These are phyloP conservation scores for Effrenium voratum DNA, from an alignment of 73 alveolate species.

Conservation along the genomic window DNA sequence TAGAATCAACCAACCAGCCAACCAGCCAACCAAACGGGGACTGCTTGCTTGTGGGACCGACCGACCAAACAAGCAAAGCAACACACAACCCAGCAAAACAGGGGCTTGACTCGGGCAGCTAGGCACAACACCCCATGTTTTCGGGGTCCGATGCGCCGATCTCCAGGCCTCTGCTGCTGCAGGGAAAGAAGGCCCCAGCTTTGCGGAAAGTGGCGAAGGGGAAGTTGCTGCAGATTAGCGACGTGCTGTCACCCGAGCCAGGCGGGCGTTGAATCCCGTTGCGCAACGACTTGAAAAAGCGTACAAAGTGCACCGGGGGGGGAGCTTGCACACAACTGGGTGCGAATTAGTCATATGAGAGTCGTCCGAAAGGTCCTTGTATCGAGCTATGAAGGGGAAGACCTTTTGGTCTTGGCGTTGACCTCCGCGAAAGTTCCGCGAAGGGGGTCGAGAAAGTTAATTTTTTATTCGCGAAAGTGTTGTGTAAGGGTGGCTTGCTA, in stretches of 20 bases:
- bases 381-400: too few species aligned
- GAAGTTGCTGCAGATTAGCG: neutral
- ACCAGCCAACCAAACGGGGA: neutral
- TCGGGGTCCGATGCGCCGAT: neutral
- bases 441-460: too few species aligned
- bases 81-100: neutral
- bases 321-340: too few species aligned
- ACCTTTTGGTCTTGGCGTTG: too few species aligned
- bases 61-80: neutral
- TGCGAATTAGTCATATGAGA: too few species aligned
- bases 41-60: neutral
- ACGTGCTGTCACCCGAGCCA: conserved; percentile 1
- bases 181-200: neutral
- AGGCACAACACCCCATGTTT: neutral
- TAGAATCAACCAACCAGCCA: too few species aligned
- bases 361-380: too few species aligned
- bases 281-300: too few species aligned
- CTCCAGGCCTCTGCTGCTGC: conserved; percentile 25
- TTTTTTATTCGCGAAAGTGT: too few species aligned
- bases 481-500: too few species aligned
- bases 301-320: too few species aligned
- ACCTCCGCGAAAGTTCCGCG: too few species aligned
- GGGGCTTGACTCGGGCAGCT: neutral
- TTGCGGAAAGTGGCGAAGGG: conserved; percentile 28
- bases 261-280: neutral